Conservation (phyloP, 495 filamentous ascomycete species). For the Aspergillus nanangensis region DNA sequence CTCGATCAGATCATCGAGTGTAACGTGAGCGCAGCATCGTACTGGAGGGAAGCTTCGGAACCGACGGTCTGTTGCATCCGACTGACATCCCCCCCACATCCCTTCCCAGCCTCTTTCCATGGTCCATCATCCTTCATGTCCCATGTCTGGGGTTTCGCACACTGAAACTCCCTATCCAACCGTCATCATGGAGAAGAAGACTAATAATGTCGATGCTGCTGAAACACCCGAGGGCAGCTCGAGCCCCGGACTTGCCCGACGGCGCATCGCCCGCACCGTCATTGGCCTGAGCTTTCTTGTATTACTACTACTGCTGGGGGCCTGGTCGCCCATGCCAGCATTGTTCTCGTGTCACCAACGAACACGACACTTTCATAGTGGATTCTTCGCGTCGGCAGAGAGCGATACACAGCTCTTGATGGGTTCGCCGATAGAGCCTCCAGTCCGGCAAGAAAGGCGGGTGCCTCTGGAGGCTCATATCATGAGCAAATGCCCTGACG, state of each 20-base stretch:
- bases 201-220: no score
- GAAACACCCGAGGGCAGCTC: constrained; percentile 1
- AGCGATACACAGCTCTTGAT: constrained; percentile 2
- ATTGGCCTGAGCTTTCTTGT: constrained; percentile 17
- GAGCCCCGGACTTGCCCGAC: constrained; percentile 8
- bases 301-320: constrained; percentile 19
- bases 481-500: constrained; percentile 94
- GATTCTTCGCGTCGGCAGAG: not conserved
- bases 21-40: no score
- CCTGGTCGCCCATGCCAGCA: constrained; percentile 3
- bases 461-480: constrained; percentile 87
- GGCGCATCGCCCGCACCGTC: constrained; percentile 9
- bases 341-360: constrained; percentile 7
- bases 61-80: no score
- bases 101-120: no score
- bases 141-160: not conserved
- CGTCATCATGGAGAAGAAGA: constrained; percentile 13
- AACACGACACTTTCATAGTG: not conserved
- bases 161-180: not conserved
- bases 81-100: no score
- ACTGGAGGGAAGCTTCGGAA: no score
- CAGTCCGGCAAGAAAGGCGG: no score
- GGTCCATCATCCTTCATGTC: not conserved
- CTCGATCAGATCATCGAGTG: no score
- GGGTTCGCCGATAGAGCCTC: not conserved